Evolutionary conservation across 805 yeast species (phyloP).

Genomic region (Wickerhamomyces queroliae): DNA sequence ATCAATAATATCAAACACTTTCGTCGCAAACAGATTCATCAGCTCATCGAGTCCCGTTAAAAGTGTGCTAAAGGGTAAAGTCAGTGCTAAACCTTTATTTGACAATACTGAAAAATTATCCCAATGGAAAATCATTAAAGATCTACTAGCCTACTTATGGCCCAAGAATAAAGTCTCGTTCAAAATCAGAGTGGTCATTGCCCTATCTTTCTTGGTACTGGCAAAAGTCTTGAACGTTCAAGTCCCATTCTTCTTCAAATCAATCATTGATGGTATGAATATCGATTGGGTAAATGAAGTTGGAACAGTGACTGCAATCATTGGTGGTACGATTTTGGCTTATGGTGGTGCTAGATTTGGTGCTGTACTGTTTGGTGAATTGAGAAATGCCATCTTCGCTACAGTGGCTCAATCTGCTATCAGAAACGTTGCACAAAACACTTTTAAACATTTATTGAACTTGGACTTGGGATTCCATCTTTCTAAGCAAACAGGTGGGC

Average conservation of each 20-base stretch:
- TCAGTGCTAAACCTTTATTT: not conserved
- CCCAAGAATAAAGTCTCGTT: slow-evolving; percentile 65
- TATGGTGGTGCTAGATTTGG: slow-evolving; percentile 95
- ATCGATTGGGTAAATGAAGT: slow-evolving; percentile 74
- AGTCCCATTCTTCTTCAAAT: slow-evolving; percentile 91
- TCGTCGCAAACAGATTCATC: not conserved
- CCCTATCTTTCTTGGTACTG: slow-evolving; percentile 64
- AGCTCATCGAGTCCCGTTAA: not conserved
- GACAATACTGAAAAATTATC: slow-evolving; percentile 24
- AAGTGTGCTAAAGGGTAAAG: not conserved
- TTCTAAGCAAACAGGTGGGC: slow-evolving; percentile 90
- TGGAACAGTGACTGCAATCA: slow-evolving; percentile 55
- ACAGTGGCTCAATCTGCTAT: slow-evolving; percentile 94
- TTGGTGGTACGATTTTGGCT: slow-evolving; percentile 67
- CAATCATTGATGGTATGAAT: slow-evolving; percentile 88
- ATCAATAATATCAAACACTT: not conserved
- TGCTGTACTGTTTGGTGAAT: slow-evolving; percentile 88
- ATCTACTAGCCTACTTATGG: slow-evolving; percentile 71
- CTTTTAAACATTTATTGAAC: slow-evolving; percentile 76
- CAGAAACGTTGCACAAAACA: slow-evolving; percentile 79
- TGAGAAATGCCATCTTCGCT: slow-evolving; percentile 93
- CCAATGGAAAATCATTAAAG: slow-evolving; percentile 48
- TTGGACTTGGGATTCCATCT: slow-evolving; percentile 88
- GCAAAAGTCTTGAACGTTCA: slow-evolving; percentile 89
- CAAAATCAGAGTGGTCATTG: slow-evolving; percentile 69